A percentile compares a stretch with the other conserved stretches of the same genome.
Conservation (phyloP, 2,329 filamentous ascomycete genomes). For the Lachnellula cervina region DNA sequence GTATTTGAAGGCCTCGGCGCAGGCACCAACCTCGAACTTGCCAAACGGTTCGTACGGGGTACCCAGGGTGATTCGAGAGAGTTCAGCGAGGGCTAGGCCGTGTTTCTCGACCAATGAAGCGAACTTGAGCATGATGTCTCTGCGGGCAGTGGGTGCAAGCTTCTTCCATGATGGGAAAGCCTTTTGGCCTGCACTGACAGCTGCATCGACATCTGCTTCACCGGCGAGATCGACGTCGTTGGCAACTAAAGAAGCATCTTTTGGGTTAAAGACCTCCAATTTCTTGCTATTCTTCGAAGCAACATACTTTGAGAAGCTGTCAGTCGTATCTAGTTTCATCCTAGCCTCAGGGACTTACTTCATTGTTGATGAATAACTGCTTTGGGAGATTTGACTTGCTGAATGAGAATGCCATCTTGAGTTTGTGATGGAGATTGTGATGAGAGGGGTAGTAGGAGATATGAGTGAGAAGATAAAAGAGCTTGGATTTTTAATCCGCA, state of each 20-base stretch:
- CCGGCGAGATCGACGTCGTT: slow-evolving; percentile 38
- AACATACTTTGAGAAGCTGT: slow-evolving; percentile 8
- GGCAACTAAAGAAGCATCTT: slow-evolving; percentile 44
- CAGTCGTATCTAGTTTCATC: background rate
- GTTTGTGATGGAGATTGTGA: background rate
- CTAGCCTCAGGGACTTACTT: slow-evolving; percentile 29
- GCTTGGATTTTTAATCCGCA: background rate
- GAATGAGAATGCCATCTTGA: slow-evolving; percentile 28
- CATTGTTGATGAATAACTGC: slow-evolving; percentile 47
- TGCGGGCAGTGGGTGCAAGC: slow-evolving; percentile 34
- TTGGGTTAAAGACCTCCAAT: slow-evolving; percentile 45
- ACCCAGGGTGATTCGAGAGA: slow-evolving; percentile 43
- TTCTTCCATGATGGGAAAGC: slow-evolving; percentile 44
- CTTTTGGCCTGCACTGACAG: slow-evolving; percentile 40
- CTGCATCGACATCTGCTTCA: slow-evolving; percentile 42
- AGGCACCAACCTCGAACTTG: slow-evolving; percentile 37
- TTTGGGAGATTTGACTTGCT: slow-evolving; percentile 34
- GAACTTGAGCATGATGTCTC: slow-evolving; percentile 40
- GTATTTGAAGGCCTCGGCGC: slow-evolving; percentile 30
- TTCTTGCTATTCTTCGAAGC: slow-evolving; percentile 42
- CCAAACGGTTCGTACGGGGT: slow-evolving; percentile 42
- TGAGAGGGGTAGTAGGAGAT: background rate
- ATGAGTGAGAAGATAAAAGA: background rate
- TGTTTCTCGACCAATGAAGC: slow-evolving; percentile 39
- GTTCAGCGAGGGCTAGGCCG: slow-evolving; percentile 32